These are phyloP conservation scores for Aspergillus incahuasiensis DNA, from an alignment of 495 filamentous ascomycete species.

Conservation along the genomic window DNA sequence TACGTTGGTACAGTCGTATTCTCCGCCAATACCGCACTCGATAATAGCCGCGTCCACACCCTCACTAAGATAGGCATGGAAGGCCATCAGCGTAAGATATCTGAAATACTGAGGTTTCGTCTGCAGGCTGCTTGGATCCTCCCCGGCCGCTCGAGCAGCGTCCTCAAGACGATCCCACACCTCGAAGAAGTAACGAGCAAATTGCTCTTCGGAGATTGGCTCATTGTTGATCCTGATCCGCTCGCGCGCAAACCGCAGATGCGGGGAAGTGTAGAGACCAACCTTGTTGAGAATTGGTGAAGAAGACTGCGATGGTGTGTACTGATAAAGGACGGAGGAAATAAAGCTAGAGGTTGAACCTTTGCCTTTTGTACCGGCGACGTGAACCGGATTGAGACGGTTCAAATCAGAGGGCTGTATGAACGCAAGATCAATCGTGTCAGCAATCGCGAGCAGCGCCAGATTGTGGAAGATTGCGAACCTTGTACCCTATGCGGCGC, in stretches of 20 bases:
- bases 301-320: constrained; percentile 38
- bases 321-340: constrained; percentile 57
- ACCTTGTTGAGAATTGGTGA: constrained; percentile 49
- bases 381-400: constrained; percentile 70
- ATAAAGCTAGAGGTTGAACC: constrained; percentile 54
- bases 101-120: constrained; percentile 85
- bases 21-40: constrained; percentile 90
- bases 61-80: constrained; percentile 79
- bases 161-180: constrained; percentile 75
- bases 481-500: constrained; percentile 72
- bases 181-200: constrained; percentile 83
- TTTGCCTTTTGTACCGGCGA: constrained; percentile 93
- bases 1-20: constrained; percentile 93
- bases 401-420: constrained; percentile 68
- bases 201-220: constrained; percentile 69
- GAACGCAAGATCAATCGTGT: neutral
- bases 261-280: constrained; percentile 85
- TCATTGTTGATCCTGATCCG: constrained; percentile 76
- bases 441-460: neutral
- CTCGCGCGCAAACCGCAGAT: constrained; percentile 82
- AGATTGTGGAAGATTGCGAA: constrained; percentile 30
- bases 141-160: constrained; percentile 42
- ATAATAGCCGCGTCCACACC: constrained; percentile 79
- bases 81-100: constrained; percentile 84
- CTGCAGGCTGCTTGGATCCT: constrained; percentile 39